These are phyloP conservation scores for Scedosporium dehoogii DNA, from an alignment of 2,329 filamentous ascomycete genomes.

Conservation along the genomic window DNA sequence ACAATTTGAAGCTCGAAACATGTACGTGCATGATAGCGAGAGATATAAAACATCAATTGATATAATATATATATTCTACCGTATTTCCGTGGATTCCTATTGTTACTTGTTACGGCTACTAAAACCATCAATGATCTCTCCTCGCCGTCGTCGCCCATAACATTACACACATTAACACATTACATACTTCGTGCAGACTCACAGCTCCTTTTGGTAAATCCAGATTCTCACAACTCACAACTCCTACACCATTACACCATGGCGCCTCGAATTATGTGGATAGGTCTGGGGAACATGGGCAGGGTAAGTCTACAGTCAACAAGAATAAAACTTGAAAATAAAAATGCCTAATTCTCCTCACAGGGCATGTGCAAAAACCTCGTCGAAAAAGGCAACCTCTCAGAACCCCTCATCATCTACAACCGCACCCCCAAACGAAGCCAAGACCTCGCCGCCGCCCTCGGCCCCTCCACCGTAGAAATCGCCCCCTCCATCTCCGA, in stretches of 20 bases:
- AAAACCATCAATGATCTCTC: neutral
- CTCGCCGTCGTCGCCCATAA: neutral
- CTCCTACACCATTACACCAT: conserved; percentile 30
- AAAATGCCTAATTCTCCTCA: neutral
- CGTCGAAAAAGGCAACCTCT: conserved; percentile 63
- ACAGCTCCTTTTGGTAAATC: conserved; percentile 22
- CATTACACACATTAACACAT: too few species aligned
- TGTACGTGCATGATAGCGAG: too few species aligned
- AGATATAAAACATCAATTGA: too few species aligned
- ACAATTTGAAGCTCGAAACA: too few species aligned
- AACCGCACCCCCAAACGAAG: conserved; percentile 66
- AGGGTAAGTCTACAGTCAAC: conserved; percentile 40
- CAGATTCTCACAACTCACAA: conserved; percentile 41
- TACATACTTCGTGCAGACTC: too few species aligned
- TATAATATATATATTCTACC: too few species aligned
- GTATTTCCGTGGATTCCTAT: too few species aligned
- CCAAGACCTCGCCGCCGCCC: conserved; percentile 48
- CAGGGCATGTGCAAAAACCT: conserved; percentile 82
- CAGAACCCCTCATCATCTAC: conserved; percentile 64
- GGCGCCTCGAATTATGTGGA: conserved; percentile 59
- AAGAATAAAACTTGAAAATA: neutral
- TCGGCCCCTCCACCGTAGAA: conserved; percentile 52
- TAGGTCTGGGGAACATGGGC: conserved; percentile 85
- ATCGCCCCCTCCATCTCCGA: conserved; percentile 55
- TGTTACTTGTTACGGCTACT: too few species aligned